Evolutionary conservation across 176 grass and related monocot genomes (phyloP).

Genomic region (Zea luxurians): DNA sequence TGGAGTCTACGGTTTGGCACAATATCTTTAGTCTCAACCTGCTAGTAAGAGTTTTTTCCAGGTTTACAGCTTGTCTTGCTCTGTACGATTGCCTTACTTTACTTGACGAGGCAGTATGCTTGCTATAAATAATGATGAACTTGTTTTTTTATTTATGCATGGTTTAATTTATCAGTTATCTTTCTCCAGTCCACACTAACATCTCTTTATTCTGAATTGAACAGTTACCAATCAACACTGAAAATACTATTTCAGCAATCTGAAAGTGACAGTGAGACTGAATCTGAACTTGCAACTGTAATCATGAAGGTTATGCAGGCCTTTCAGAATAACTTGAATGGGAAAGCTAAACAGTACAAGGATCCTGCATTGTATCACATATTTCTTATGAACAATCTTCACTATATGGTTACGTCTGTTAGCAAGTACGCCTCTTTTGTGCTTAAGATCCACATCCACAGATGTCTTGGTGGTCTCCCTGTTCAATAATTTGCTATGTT

Average conservation of each 20-base stretch:
- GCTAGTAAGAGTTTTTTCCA: conserved; percentile 18
- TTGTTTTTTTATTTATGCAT: background rate
- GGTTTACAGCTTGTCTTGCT: background rate
- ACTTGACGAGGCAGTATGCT: conserved; percentile 2
- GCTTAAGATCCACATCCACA: conserved; percentile 21
- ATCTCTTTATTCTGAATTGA: conserved; percentile 29
- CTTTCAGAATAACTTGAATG: conserved; percentile 79
- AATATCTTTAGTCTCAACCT: conserved; percentile 7
- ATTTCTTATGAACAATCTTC: conserved; percentile 96
- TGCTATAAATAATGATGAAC: conserved; percentile 22
- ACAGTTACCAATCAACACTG: conserved; percentile 72
- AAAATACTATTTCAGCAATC: conserved; percentile 70
- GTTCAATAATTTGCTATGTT: conserved; percentile 18
- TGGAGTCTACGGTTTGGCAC: background rate
- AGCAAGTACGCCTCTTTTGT: conserved; percentile 54
- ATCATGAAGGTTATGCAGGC: conserved; percentile 75
- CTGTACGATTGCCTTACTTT: background rate
- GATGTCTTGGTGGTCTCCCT: background rate
- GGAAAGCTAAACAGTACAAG: conserved; percentile 83
- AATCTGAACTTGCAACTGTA: conserved; percentile 68
- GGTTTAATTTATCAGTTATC: conserved; percentile 22
- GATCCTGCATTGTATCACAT: conserved; percentile 72
- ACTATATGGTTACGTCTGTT: conserved; percentile 76
- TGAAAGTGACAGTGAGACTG: conserved; percentile 51
- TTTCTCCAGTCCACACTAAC: conserved; percentile 11